Evolutionary conservation across 2,329 filamentous ascomycete species (phyloP).

Genomic region (Sporothrix phasma): DNA sequence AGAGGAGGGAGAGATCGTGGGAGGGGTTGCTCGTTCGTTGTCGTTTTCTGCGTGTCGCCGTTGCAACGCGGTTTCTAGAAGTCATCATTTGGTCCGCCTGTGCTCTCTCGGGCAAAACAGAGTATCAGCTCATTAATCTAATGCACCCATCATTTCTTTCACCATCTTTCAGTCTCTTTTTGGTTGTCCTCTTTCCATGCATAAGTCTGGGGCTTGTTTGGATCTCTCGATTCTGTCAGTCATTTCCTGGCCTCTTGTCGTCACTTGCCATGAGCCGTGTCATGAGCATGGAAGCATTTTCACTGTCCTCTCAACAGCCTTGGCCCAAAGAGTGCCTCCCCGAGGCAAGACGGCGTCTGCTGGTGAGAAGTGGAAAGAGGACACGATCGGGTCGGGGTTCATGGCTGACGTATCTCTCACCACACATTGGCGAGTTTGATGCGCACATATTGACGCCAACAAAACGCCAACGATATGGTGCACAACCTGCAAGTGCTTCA

Average conservation of each 20-base stretch:
- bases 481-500: not conserved
- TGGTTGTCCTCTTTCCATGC: not conserved
- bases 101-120: not conserved
- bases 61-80: not conserved
- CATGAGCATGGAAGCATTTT: not conserved
- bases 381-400: not conserved
- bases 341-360: not conserved
- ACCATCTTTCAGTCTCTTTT: not conserved
- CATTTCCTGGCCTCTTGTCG: not conserved
- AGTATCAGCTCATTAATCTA: not conserved
- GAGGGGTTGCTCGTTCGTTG: not conserved
- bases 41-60: not conserved
- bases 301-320: not conserved
- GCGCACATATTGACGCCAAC: not conserved
- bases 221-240: not conserved
- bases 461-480: not conserved
- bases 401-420: not conserved
- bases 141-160: not conserved
- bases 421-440: no score
- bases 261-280: not conserved
- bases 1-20: not conserved
- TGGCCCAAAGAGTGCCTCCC: no score
- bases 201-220: not conserved
- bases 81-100: not conserved
- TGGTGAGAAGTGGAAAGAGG: not conserved